A percentile compares a stretch with the other conserved stretches of the same genome.
phyloP scores from a whole-genome alignment of 2,329 filamentous ascomycete species.

The Rhinocladiella similis region DNA sequence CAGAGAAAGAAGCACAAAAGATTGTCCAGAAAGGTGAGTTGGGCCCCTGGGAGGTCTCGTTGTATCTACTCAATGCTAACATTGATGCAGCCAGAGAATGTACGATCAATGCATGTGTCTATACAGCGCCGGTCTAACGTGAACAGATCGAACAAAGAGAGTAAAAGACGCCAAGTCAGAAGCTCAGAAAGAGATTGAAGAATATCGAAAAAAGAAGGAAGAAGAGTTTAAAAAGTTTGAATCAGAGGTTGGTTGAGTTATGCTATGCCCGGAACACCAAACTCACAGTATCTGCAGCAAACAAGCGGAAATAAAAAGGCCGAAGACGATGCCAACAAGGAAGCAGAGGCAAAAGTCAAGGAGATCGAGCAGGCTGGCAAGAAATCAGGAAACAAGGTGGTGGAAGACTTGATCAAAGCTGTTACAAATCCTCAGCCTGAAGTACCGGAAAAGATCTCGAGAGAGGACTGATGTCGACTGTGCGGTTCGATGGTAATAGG shows the following conservation, averaged over 20 bases:
- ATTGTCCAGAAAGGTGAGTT: slow-evolving; percentile 90
- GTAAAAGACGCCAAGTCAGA: slow-evolving; percentile 95
- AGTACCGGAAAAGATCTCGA: slow-evolving; percentile 48
- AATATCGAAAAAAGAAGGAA: slow-evolving; percentile 87
- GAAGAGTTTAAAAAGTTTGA: slow-evolving; percentile 94
- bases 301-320: slow-evolving; percentile 84
- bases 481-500: not conserved
- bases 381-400: slow-evolving; percentile 75
- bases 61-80: slow-evolving; percentile 33
- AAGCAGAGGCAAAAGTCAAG: slow-evolving; percentile 77
- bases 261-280: not conserved
- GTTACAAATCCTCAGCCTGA: slow-evolving; percentile 81
- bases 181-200: slow-evolving; percentile 96
- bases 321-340: slow-evolving; percentile 75
- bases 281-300: slow-evolving; percentile 60
- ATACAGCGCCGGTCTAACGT: slow-evolving; percentile 12
- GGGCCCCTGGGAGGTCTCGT: not conserved
- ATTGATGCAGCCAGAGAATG: slow-evolving; percentile 74
- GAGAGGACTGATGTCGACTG: slow-evolving; percentile 18
- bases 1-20: slow-evolving; percentile 97
- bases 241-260: slow-evolving; percentile 59
- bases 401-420: slow-evolving; percentile 80
- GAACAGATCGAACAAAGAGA: slow-evolving; percentile 83
- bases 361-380: slow-evolving; percentile 79
- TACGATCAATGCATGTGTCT: slow-evolving; percentile 44